Evolutionary conservation across 345 rosid genomes (phyloP), one percentile per base, ranked within the genome.

Genomic region (Aquilaria sinensis): DNA sequence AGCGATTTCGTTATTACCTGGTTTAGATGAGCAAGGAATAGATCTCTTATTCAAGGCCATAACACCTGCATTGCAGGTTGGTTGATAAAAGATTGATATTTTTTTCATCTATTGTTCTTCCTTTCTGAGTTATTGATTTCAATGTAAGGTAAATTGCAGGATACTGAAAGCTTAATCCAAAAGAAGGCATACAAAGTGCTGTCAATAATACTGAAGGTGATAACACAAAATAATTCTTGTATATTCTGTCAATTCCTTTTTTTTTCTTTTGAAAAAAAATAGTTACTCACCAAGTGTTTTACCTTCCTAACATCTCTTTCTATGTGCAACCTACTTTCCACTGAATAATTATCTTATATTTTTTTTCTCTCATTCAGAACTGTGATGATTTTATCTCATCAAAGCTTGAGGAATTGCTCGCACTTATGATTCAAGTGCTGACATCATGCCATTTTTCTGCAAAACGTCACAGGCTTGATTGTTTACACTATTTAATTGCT

Each of bases 111-210:
- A 60, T 71, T 56, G 15, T 50, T 56, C 47, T 63, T 51, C 33
- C 14, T 53, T 32, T n/a, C 8, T 41, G 53, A 16, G 37, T 51
- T 68, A 58, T 33, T 56, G 51, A 46, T 57, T 51, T 66, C 32
- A 6, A 14, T 30, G 8, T 37, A 37, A 37, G 5, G 7, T 70
- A 56, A 53, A 73, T 54, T 76, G 83, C 85, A 88, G 99, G 92
- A 88, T 65, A 53, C 67, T 54, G 89, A 83, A 60, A 89, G 97
- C 47, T 61, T 77, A 54, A 74, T 88, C 64, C 99, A 94, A 67
- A 94, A 94, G 86, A 94, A 83, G 79, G 97, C 95, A 47, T 94
- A 90, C 78, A 94, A 85, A 78, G 95, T 82, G 67, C 91, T 94
- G 77, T 88, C 96, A 46, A 51, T 72, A 45, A 83, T 94, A 67